Base-by-base conservation (phyloP, 2,329 filamentous ascomycete genomes). In the Purpureocillium lavendulum region DNA sequence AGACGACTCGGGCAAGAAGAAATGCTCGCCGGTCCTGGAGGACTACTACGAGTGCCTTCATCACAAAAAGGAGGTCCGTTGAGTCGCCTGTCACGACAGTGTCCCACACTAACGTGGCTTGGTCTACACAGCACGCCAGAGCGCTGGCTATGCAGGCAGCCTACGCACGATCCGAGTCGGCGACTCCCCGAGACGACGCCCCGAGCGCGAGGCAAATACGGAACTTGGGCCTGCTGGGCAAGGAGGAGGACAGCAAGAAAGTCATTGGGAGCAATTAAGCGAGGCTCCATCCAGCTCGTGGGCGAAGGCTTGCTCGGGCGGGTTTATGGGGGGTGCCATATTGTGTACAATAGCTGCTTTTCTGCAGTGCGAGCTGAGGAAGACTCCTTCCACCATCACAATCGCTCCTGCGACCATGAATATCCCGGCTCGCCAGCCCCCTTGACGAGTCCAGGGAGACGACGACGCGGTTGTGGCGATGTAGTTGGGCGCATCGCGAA, bases 1-100 rank as follows among this genome's bases (percentile, higher is more conserved):
- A 40, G 84, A 89, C 57, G 73, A 79, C 51, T 77, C 80, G 13
- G 87, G 87, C 52, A 92, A 89, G 71, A 84, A 81, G 65, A 94
- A 94, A 69, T 98, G 94, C 63, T 69, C 75, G 14, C 82, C 85
- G 13, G 77, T 80, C 4, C 73, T 97, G 50, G 92, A 98, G 63
- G 92, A 98, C 62, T 98, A 98, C 72, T 94, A 96, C 63, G 92
- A 98, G 71, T 98, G 94, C 66, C 70, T 98, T 59, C 92, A 98
- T 65, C 92, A 98, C 74, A 88, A 84, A 74, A 98, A 98, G 72
- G 92, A 98, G 87, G 92, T 97, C 57, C 42, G 77, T 64, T 35
- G 21, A 26, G 21, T 26, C 21, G 21, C 21, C 13, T 30, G 33
- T 6, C 11, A 14, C n/a, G 8, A 18, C 21, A 5, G 5, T 5